phyloP scores from a whole-genome alignment of 495 filamentous ascomycete species.

The Parathielavia appendiculata region DNA sequence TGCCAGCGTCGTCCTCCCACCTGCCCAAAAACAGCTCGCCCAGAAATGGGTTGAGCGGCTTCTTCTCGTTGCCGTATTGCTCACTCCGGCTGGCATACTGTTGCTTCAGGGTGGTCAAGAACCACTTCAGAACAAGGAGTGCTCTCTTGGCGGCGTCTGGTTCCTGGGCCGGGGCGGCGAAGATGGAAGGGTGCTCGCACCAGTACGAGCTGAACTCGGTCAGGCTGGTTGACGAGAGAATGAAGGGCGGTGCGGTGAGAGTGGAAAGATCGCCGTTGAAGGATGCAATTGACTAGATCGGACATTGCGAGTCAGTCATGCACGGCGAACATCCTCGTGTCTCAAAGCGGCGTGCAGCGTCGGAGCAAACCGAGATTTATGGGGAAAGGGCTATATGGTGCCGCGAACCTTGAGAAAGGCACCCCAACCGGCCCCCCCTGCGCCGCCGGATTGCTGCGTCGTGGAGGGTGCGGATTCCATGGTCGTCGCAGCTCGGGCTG shows the following conservation, averaged over 20 bases:
- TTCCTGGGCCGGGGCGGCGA: conserved; percentile 81
- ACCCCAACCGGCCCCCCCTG: conserved; percentile 40
- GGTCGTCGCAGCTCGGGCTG: neutral
- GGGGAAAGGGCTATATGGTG: neutral
- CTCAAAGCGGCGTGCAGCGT: neutral
- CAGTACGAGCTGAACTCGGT: conserved; percentile 96
- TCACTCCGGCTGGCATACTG: conserved; percentile 89
- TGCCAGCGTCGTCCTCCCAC: conserved; percentile 74
- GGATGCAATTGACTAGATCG: conserved; percentile 77
- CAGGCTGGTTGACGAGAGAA: conserved; percentile 84
- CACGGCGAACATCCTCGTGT: neutral
- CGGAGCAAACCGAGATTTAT: neutral
- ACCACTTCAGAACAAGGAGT: conserved; percentile 91
- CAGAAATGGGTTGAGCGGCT: conserved; percentile 87
- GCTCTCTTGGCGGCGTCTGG: conserved; percentile 76
- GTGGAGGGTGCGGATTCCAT: conserved; percentile 25
- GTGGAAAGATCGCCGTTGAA: conserved; percentile 95
- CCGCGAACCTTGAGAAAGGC: conserved; percentile 49
- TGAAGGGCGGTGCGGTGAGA: conserved; percentile 92
- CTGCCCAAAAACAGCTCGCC: conserved; percentile 87
- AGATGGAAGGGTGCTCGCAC: conserved; percentile 85
- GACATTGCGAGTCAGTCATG: conserved; percentile 9
- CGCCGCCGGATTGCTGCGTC: conserved; percentile 29
- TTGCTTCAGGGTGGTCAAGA: conserved; percentile 90
- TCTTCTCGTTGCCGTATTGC: conserved; percentile 92